These are phyloP conservation scores for Plasmodium relictum DNA, from an alignment of 169 alveolate species.

Conservation along the genomic window DNA sequence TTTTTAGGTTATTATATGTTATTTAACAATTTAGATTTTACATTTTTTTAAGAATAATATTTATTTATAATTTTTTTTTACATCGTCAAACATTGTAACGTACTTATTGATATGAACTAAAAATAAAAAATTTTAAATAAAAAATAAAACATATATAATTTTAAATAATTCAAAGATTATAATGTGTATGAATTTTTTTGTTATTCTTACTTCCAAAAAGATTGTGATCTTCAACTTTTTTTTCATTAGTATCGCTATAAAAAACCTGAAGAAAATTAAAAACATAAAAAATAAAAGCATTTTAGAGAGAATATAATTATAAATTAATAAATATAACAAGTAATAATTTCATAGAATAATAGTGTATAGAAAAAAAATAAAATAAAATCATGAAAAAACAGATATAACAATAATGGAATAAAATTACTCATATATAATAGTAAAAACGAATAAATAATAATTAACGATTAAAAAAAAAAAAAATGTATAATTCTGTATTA, in stretches of 20 bases:
- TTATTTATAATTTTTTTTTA: constrained; percentile 27
- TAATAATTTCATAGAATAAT: too few species aligned
- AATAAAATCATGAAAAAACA: too few species aligned
- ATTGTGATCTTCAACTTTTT: constrained; percentile 20
- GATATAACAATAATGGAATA: too few species aligned
- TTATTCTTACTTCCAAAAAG: constrained; percentile 55
- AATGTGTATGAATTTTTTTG: neutral
- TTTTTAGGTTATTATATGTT: too few species aligned
- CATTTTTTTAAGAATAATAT: neutral
- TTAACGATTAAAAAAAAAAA: too few species aligned
- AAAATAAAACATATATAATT: neutral
- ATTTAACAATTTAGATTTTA: neutral
- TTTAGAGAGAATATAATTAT: too few species aligned
- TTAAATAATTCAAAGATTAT: neutral
- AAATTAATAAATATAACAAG: too few species aligned
- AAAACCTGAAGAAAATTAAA: neutral
- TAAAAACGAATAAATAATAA: neutral
- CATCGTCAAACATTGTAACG: constrained; percentile 34
- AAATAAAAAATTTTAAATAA: constrained; percentile 4
- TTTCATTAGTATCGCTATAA: neutral
- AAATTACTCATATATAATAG: too few species aligned
- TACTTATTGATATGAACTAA: constrained; percentile 22
- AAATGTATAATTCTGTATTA: neutral
- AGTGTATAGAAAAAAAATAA: too few species aligned
- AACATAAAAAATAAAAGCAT: neutral